Conservation (phyloP, 202 grass and related monocot species). For the Digitaria exilis region DNA sequence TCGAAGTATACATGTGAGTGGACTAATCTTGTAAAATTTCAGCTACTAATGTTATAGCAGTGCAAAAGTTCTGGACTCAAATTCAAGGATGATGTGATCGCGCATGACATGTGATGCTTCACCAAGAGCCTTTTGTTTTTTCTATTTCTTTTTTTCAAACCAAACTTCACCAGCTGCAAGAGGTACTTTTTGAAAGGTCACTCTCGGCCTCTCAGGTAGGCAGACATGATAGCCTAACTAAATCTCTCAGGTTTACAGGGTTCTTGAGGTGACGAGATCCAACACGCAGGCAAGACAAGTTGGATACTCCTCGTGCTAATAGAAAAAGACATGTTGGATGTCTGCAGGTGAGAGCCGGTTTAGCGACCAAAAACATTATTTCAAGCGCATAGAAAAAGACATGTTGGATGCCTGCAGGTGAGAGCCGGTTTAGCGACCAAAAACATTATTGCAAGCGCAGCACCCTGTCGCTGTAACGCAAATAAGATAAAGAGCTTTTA, state of each 20-base stretch:
- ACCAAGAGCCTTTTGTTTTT: not conserved
- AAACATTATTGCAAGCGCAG: not conserved
- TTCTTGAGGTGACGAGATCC: not conserved
- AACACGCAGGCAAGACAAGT: not conserved
- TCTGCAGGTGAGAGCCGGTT: not conserved
- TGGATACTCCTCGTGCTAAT: not conserved
- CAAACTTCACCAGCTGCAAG: not conserved
- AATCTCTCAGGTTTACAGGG: not conserved
- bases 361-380: no score
- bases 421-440: not conserved
- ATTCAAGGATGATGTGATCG: not conserved
- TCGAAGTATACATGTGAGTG: no score
- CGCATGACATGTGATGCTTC: not conserved
- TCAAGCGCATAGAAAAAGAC: no score
- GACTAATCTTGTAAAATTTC: no score
- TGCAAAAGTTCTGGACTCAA: not conserved
- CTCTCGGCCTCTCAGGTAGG: not conserved
- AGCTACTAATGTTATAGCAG: not conserved
- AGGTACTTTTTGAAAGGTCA: not conserved
- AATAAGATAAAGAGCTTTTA: not conserved
- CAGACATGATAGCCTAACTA: not conserved
- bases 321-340: slow-evolving; percentile 17
- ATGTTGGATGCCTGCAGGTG: no score
- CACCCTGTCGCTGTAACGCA: not conserved
- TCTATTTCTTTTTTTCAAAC: not conserved